Evolutionary conservation across 2,329 filamentous ascomycete species (phyloP).

Genomic region (Penicillium polonicum): DNA sequence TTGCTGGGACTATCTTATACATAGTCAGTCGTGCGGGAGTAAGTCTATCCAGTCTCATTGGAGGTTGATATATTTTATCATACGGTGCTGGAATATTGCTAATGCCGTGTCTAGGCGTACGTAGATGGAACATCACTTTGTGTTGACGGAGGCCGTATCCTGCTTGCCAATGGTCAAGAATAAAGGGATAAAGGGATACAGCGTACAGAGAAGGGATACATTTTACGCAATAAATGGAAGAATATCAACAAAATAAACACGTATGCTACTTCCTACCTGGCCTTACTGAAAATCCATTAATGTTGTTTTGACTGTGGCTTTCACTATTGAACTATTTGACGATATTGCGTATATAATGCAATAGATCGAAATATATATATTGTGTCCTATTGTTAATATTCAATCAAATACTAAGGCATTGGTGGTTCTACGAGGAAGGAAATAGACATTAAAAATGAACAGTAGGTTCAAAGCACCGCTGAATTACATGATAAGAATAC

Average conservation of each 20-base stretch:
- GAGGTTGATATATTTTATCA: fast-evolving
- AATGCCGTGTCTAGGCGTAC: constrained; percentile 32
- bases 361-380: no score
- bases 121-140: constrained; percentile 43
- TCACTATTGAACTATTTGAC: not conserved
- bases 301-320: not conserved
- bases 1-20: constrained; percentile 47
- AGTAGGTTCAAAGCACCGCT: not conserved
- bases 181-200: constrained; percentile 11
- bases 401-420: not conserved
- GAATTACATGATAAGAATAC: no score
- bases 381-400: no score
- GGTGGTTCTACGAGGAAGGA: no score
- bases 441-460: not conserved
- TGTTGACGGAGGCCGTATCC: constrained; percentile 42
- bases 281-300: not conserved
- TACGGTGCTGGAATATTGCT: not conserved
- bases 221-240: not conserved
- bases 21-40: constrained; percentile 45
- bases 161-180: constrained; percentile 44
- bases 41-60: constrained; percentile 14
- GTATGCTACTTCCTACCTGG: not conserved
- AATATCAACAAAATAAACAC: not conserved
- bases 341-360: no score
- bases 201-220: not conserved